Evolutionary conservation across 2,329 filamentous ascomycete genomes (phyloP).

Genomic region (Aspergillus costaricaensis): DNA sequence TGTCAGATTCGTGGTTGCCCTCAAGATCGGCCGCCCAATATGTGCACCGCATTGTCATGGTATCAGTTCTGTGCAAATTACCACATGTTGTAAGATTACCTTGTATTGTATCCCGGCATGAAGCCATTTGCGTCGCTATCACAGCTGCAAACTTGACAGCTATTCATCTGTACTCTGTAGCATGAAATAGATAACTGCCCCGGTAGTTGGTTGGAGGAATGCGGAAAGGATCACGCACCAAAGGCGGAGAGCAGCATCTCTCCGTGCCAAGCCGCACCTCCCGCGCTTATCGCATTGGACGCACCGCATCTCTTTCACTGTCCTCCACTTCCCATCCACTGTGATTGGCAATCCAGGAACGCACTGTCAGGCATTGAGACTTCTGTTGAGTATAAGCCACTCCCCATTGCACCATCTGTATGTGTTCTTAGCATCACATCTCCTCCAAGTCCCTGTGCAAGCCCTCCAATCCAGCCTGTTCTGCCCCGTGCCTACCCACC

Average conservation of each 20-base stretch:
- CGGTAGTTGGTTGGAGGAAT: too few relatives aligned
- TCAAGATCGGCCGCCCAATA: too few relatives aligned
- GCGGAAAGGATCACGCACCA: not conserved
- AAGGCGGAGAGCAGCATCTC: not conserved
- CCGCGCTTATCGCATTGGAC: slow-evolving; percentile 19
- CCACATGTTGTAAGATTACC: too few relatives aligned
- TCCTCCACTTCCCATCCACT: not conserved
- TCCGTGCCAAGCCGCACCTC: slow-evolving; percentile 16
- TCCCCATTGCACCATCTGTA: not conserved
- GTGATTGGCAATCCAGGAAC: not conserved
- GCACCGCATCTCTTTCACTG: slow-evolving; percentile 11
- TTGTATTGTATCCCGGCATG: too few relatives aligned
- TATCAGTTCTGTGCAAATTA: too few relatives aligned
- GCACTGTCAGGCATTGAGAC: not conserved
- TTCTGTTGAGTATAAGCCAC: not conserved
- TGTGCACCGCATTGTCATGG: too few relatives aligned
- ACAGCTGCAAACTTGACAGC: too few relatives aligned
- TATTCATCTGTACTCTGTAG: too few relatives aligned
- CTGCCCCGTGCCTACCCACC: slow-evolving; percentile 7
- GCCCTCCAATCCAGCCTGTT: not conserved
- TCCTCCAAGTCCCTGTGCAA: not conserved
- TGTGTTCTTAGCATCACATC: not conserved
- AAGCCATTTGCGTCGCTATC: too few relatives aligned
- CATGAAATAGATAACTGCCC: too few relatives aligned
- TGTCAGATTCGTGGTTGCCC: too few relatives aligned